phyloP scores from a whole-genome alignment of 306 rosid species.

The Castanea crenata region DNA sequence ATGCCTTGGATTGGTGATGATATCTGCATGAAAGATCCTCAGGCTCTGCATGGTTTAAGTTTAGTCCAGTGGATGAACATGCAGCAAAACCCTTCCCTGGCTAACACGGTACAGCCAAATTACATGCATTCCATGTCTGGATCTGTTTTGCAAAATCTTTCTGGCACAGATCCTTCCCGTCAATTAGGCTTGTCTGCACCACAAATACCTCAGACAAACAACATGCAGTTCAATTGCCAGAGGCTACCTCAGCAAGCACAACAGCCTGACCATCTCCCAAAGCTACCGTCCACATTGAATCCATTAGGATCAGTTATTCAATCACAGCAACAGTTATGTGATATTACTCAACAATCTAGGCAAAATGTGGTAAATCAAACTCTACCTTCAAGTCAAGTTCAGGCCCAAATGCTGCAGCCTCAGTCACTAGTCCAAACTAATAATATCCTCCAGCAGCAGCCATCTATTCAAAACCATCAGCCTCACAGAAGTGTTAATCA shows the following conservation, averaged over 20 bases:
- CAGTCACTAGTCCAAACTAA: slow-evolving; percentile 52
- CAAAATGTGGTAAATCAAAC: slow-evolving; percentile 60
- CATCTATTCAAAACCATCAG: slow-evolving; percentile 58
- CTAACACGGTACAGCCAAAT: slow-evolving; percentile 69
- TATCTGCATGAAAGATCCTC: slow-evolving; percentile 75
- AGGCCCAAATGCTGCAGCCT: slow-evolving; percentile 66
- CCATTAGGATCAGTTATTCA: slow-evolving; percentile 53
- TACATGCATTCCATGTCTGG: slow-evolving; percentile 61
- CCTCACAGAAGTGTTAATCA: slow-evolving; percentile 58
- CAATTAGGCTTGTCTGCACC: slow-evolving; percentile 67
- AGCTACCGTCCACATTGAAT: slow-evolving; percentile 45
- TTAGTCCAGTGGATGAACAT: slow-evolving; percentile 98
- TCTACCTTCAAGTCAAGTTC: slow-evolving; percentile 58
- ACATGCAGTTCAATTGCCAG: slow-evolving; percentile 54
- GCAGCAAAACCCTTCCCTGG: slow-evolving; percentile 73
- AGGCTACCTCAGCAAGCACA: slow-evolving; percentile 67
- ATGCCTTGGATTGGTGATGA: slow-evolving; percentile 95
- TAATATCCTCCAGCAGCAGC: slow-evolving; percentile 63
- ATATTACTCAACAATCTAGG: slow-evolving; percentile 50
- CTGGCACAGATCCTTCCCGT: slow-evolving; percentile 63
- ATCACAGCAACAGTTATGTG: slow-evolving; percentile 59
- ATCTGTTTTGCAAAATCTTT: slow-evolving; percentile 63
- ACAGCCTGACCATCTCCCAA: slow-evolving; percentile 74
- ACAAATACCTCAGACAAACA: slow-evolving; percentile 66
- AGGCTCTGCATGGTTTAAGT: slow-evolving; percentile 74